Conservation (phyloP, 2,329 filamentous ascomycete species). For the Xylariaceae sp. region DNA sequence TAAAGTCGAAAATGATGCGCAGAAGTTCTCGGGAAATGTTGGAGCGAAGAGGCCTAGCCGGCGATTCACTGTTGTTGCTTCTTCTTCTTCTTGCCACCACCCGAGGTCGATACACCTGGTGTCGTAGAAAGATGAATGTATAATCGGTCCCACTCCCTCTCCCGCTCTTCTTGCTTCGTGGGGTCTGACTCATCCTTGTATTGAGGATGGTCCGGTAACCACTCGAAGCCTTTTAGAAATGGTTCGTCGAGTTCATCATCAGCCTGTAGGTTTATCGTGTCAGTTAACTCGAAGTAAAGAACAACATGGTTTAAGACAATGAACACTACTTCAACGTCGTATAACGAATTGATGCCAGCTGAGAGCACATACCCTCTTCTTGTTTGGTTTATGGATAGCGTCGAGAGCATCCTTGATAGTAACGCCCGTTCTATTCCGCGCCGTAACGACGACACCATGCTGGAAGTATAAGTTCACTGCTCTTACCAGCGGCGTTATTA, state of each 20-base stretch:
- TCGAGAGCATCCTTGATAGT: constrained; percentile 97
- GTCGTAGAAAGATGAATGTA: constrained; percentile 77
- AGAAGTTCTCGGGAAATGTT: constrained; percentile 38
- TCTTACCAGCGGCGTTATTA: constrained; percentile 83
- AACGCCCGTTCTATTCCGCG: constrained; percentile 89
- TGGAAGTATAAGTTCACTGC: constrained; percentile 89
- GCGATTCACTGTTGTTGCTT: constrained; percentile 40
- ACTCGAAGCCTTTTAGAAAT: constrained; percentile 92
- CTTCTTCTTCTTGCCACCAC: constrained; percentile 71
- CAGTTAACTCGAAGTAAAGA: background rate
- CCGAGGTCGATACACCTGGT: constrained; percentile 43
- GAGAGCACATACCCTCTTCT: constrained; percentile 76
- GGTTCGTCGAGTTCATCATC: constrained; percentile 90
- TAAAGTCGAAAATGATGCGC: constrained; percentile 38
- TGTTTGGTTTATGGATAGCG: constrained; percentile 93
- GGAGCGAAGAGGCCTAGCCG: constrained; percentile 21
- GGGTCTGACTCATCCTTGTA: constrained; percentile 20
- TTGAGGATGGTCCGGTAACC: constrained; percentile 51
- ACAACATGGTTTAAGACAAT: too few species aligned
- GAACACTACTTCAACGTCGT: background rate
- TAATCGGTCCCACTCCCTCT: constrained; percentile 86
- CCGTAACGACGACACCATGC: constrained; percentile 82
- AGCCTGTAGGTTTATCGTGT: constrained; percentile 53
- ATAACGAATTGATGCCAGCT: background rate
- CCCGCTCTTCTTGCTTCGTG: constrained; percentile 56